Conservation (phyloP, 1,284 basidiomycete genomes). For the Amylostereum areolatum region DNA sequence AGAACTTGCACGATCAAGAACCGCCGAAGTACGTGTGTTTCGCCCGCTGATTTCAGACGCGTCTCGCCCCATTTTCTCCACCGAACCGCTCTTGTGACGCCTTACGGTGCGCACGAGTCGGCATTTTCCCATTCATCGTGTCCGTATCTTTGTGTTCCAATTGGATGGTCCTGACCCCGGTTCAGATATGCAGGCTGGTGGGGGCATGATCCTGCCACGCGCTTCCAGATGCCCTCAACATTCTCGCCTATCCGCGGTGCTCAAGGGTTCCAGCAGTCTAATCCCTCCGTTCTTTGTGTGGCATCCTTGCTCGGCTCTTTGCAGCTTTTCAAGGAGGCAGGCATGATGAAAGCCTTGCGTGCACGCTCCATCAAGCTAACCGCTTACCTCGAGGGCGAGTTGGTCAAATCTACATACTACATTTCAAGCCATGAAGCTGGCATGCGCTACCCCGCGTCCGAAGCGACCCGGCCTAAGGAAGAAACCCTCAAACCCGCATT, state of each 20-base stretch:
- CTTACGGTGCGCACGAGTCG: no score
- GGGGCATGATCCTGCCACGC: conserved; percentile 84
- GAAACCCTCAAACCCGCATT: conserved; percentile 45
- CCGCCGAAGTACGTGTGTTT: conserved; percentile 45
- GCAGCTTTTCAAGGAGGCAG: conserved; percentile 71
- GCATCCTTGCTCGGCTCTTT: conserved; percentile 80
- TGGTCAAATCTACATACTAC: conserved; percentile 60
- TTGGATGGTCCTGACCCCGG: conserved; percentile 13
- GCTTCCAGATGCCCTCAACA: conserved; percentile 85
- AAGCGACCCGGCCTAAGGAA: conserved; percentile 10
- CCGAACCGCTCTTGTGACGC: background rate
- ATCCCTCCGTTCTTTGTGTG: conserved; percentile 79
- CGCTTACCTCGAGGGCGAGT: conserved; percentile 57
- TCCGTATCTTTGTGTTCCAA: conserved; percentile 9
- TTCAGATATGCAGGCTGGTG: conserved; percentile 92
- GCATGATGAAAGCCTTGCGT: conserved; percentile 67
- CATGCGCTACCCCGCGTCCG: conserved; percentile 23
- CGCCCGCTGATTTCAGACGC: conserved; percentile 12
- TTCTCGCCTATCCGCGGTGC: conserved; percentile 88
- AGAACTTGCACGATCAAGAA: conserved; percentile 64
- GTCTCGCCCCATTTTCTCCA: conserved; percentile 3
- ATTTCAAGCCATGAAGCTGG: conserved; percentile 36
- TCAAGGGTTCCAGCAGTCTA: conserved; percentile 93
- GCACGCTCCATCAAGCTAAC: conserved; percentile 71
- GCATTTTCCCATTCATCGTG: no score